Evolutionary conservation across 1,284 basidiomycete species (phyloP), one percentile per base, ranked within the genome.

Genomic region (Boletus subluridellus): DNA sequence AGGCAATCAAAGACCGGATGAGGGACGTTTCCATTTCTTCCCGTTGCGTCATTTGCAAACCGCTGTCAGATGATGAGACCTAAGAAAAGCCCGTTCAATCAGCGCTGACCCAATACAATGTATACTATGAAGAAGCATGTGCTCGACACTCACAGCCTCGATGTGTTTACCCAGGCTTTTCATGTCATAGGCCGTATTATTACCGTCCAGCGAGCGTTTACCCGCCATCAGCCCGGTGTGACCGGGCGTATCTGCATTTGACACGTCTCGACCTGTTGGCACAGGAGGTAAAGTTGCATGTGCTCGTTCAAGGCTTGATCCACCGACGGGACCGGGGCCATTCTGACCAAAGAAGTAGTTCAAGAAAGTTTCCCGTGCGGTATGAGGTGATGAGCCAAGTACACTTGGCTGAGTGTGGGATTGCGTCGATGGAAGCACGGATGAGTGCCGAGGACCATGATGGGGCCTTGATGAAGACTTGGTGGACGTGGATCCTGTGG

Each of bases 11-110:
- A 3, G 91, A 92, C 54, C 95, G 88, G 70, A 99, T 99, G 62
- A 99, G 82, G 45, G 85, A 88, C 41, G 94, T 97, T 77, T 99
- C 96, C 89, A 98, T 92, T 73, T 98, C 94, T 74, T 99, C 96
- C 35, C 92, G 85, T 60, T 85, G 80, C 2, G 88, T 87, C 58
- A 93, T 74, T 68, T 82, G 78, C 58, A 69, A 65, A 66, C 76
- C 73, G 63, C 77, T 82, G 49, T 90, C 90, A 6, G 89, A 59
- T 12, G 53, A 59, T 17, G 57, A 63, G 17, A 60, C 64, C 63
- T 66, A 35, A 21, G 6, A 48, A 30, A 39, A 17, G 2, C 10
- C 17, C 30, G 12, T 35, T 26, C 38, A 32, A 53, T 66, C 58
- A 67, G 54, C 47, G 37, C 44, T 54, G 46, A 63, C 44, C 38